Conservation (phyloP, 768 basidiomycete species). For the Myochromella boudieri region DNA sequence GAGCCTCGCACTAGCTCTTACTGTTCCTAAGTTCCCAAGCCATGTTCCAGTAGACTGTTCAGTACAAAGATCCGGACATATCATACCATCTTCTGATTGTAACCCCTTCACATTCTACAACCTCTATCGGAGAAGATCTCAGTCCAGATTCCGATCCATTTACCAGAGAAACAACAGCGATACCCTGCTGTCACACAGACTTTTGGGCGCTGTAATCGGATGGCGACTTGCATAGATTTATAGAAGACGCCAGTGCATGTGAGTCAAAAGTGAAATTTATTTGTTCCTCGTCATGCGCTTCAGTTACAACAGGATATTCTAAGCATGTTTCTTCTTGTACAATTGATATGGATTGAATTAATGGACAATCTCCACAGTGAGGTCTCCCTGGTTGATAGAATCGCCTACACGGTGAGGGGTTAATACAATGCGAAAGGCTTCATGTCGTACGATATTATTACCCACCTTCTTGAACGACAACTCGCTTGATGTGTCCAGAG, state of each 20-base stretch:
- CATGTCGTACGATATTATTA: slow-evolving; percentile 4
- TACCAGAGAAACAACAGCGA: no score
- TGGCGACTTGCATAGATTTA: not conserved
- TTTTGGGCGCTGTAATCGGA: no score
- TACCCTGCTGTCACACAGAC: no score
- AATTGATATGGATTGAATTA: slow-evolving; percentile 16
- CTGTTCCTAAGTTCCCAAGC: no score
- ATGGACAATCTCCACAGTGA: slow-evolving; percentile 81
- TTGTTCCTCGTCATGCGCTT: slow-evolving; percentile 1
- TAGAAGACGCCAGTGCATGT: not conserved
- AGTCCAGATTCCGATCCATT: no score
- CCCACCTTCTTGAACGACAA: slow-evolving; percentile 84
- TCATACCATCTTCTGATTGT: no score
- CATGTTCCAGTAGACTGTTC: no score
- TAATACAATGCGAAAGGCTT: not conserved
- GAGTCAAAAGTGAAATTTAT: not conserved
- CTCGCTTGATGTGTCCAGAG: slow-evolving; percentile 93
- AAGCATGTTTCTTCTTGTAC: slow-evolving; percentile 4
- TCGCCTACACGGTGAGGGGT: slow-evolving; percentile 60
- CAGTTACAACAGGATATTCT: slow-evolving; percentile 9
- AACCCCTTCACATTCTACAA: no score
- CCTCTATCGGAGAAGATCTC: no score
- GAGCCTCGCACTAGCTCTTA: no score
- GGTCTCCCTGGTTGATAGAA: slow-evolving; percentile 92
- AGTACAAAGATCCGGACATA: no score